These are phyloP conservation scores for Rhododendron mucronatum DNA, from an alignment of 148 eudicot species.

Conservation along the genomic window DNA sequence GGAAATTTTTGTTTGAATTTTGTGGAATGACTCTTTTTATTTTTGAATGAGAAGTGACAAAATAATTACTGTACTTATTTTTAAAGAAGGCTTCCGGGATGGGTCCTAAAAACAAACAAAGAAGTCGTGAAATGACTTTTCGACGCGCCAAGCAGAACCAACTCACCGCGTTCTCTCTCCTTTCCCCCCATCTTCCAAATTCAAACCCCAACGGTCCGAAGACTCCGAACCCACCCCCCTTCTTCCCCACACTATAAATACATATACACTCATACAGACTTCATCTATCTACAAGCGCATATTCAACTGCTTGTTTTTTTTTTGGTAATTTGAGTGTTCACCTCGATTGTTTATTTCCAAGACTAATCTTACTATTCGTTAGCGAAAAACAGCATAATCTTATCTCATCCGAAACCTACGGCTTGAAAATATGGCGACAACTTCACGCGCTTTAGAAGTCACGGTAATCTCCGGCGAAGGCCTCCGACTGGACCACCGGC, in stretches of 20 bases:
- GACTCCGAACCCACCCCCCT: not conserved
- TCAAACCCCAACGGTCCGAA: not conserved
- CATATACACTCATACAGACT: no score
- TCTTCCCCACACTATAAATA: not conserved
- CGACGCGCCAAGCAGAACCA: not conserved
- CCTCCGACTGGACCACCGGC: constrained; percentile 15
- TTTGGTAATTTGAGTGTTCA: not conserved
- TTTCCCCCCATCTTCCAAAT: not conserved
- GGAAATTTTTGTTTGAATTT: no score
- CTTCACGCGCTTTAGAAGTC: constrained; percentile 28
- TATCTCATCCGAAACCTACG: not conserved
- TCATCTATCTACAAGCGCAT: not conserved
- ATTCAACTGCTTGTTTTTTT: not conserved
- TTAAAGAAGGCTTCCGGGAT: no score
- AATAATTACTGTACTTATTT: no score
- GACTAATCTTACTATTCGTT: not conserved
- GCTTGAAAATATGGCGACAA: not conserved
- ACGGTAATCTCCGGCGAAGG: constrained; percentile 46
- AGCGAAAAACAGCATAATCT: not conserved
- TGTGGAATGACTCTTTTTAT: no score
- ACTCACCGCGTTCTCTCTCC: not conserved
- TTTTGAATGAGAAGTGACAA: no score
- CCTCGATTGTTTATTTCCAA: no score
- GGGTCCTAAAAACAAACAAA: no score
- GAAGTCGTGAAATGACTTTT: no score